Base-by-base conservation (phyloP, 1,284 basidiomycete species). In the Melampsora americana region DNA sequence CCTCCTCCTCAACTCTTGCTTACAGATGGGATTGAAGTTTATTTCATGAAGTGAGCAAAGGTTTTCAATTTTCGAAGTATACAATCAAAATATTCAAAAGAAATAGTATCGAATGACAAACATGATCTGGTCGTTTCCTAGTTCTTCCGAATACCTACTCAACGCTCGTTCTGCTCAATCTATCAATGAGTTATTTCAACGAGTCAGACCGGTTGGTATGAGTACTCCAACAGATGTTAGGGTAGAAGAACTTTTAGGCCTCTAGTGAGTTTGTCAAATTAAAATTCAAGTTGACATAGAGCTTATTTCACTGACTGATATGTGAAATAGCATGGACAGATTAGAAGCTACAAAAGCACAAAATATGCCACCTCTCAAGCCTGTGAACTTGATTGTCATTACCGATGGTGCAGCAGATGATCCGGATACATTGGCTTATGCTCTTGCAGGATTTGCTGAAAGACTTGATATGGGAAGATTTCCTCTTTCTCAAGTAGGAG, bases 361-460 rank as follows among this genome's bases (percentile, higher is more conserved):
- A 2, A 80, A 82, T 0, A 68, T 85, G 71, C 80, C 82, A 67
- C 78, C 79, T 12, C 82, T 87, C 5, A 89, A 88, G 79, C 88
- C 87, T 0, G 81, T 88, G 39, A 89, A 89, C 79, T 86, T 85
- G 75, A 86, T 90, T 32, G 81, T 89, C 30, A 84, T 90, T 66
- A 89, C 89, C 0, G 89, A 90, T 78, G 89, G 89, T 9, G 66
- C 44, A 46, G 86, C 85, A 26, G 87, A 88, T 79, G 87, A 87
- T 79, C 86, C 86, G 0, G 82, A 85, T 66, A 69, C 65, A 12
- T 35, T 76, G 66, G 66, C 66, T 12, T 82, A 82, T 69, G 86
- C 86, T 5, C 87, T 89, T 35, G 84, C 86, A 12, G 82, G 84
- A 20, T 82, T 84, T 20, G 87, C 88, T 11, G 83, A 83, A 64